phyloP scores from a whole-genome alignment of 2,329 filamentous ascomycete genomes.

The Neurospora sp. region DNA sequence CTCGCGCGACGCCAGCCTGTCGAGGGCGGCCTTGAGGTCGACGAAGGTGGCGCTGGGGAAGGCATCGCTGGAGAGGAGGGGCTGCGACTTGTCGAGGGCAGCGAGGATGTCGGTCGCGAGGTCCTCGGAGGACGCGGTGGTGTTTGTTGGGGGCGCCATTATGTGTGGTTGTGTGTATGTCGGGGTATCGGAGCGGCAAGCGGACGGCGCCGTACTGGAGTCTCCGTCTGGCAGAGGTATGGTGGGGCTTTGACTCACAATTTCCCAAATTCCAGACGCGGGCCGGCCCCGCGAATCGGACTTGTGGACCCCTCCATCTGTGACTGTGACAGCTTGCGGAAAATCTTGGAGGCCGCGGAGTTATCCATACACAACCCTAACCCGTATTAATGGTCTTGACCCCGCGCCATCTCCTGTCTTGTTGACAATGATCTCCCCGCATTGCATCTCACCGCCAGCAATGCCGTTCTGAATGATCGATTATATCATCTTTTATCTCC shows the following conservation, averaged over 20 bases:
- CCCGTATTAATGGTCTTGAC: not conserved
- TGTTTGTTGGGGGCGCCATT: conserved; percentile 12
- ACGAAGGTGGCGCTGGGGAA: conserved; percentile 58
- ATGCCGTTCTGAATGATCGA: not conserved
- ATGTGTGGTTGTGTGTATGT: not conserved
- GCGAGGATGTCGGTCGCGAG: conserved; percentile 56
- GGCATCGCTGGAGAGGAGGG: conserved; percentile 57
- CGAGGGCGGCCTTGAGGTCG: conserved; percentile 75
- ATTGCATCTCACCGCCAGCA: not conserved
- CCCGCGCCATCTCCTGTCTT: not conserved
- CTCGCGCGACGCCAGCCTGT: conserved; percentile 70
- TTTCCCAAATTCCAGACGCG: not conserved
- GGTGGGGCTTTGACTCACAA: not conserved
- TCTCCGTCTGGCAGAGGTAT: not conserved
- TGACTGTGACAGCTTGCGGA: not conserved
- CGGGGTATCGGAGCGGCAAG: not conserved
- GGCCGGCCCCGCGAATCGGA: not conserved
- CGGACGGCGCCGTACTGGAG: not conserved
- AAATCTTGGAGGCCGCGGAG: not conserved
- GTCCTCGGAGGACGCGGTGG: conserved; percentile 35
- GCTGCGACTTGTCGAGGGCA: conserved; percentile 49
- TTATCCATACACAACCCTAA: not conserved
- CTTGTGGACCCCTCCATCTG: not conserved
- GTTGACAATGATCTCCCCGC: not conserved
- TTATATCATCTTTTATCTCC: not conserved